These are phyloP conservation scores for Sugiyamaella paludigena DNA, from an alignment of 1,139 yeast species.

Conservation along the genomic window DNA sequence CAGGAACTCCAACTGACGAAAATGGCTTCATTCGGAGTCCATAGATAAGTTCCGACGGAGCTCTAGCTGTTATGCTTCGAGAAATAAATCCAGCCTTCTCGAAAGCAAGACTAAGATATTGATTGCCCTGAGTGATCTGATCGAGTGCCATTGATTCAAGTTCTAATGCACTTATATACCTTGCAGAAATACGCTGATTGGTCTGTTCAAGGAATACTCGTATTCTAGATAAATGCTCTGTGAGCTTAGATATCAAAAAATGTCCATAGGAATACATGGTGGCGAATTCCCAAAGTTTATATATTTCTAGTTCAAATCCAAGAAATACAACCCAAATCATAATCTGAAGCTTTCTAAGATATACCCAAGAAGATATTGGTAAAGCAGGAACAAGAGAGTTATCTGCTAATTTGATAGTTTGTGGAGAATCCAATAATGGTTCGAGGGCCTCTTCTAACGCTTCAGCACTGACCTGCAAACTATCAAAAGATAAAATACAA, in stretches of 20 bases:
- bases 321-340: slow-evolving; percentile 72
- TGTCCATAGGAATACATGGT: slow-evolving; percentile 67
- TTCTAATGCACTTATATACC: slow-evolving; percentile 34
- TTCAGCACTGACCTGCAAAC: slow-evolving; percentile 83
- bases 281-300: slow-evolving; percentile 67
- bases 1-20: slow-evolving; percentile 79
- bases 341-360: slow-evolving; percentile 57
- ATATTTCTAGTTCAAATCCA: slow-evolving; percentile 76
- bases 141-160: slow-evolving; percentile 41
- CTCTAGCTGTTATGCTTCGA: slow-evolving; percentile 38
- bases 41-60: slow-evolving; percentile 53
- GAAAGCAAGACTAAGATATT: slow-evolving; percentile 42
- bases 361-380: slow-evolving; percentile 57
- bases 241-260: slow-evolving; percentile 49
- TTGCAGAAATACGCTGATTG: slow-evolving; percentile 20
- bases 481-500: slow-evolving; percentile 65
- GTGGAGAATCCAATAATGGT: neutral
- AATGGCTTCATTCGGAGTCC: slow-evolving; percentile 77
- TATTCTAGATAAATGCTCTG: slow-evolving; percentile 52
- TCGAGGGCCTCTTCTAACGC: slow-evolving; percentile 75
- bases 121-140: slow-evolving; percentile 42
- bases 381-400: slow-evolving; percentile 11
- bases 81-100: slow-evolving; percentile 39
- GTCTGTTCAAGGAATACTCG: slow-evolving; percentile 46
- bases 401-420: slow-evolving; percentile 8